Base-by-base conservation (phyloP, 345 rosid species). In the Eucalyptus virginea region DNA sequence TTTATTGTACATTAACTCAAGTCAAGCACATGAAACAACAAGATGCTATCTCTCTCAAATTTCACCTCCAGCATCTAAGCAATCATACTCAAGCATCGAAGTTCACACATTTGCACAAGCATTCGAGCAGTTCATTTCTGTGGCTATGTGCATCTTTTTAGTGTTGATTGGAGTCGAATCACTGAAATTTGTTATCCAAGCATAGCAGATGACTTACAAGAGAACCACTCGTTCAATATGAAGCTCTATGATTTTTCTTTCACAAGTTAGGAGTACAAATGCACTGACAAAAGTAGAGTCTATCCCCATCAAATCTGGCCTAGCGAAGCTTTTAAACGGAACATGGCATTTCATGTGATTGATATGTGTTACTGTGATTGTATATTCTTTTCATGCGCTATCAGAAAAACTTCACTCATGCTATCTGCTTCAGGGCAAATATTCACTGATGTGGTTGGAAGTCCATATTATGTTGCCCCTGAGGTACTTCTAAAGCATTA, bases 381-480 rank as follows among this genome's bases (percentile, higher is more conserved):
- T 11, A 51, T 37, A 52, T 62, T 48, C 89, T 80, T 86, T 77
- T 24, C 89, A 83, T 42, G 81, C 60, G 40, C 88, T 65, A 65
- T 90, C 56, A 86, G 42, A 44, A 88, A 69, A 40, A 37, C 30
- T 77, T 77, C 83, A 40, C 47, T 77, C 47, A 37, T 77, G 47
- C 86, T 86, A 87, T 91, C 88, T 89, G 72, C 90, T 91, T 87
- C 91, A 98, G 99, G 95, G 90, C 98, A 98, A 92, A 90, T 95
- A 88, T 98, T 98, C 90, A 96, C 94, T 51, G 99, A 98, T 93
- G 99, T 97, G 26, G 98, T 98, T 89, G 99, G 99, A 81, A 98
- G 99, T 89, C 99, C 99, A 44, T 98, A 97, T 91, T 98, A 98
- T 77, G 98, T 98, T 34, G 99, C 99, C 89, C 99, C 99, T 69